Percentiles rank a stretch among this genome's conserved stretches.
Evolutionary conservation across 2,329 filamentous ascomycete genomes (phyloP).

Genomic region (Pseudogymnoascus sp.): DNA sequence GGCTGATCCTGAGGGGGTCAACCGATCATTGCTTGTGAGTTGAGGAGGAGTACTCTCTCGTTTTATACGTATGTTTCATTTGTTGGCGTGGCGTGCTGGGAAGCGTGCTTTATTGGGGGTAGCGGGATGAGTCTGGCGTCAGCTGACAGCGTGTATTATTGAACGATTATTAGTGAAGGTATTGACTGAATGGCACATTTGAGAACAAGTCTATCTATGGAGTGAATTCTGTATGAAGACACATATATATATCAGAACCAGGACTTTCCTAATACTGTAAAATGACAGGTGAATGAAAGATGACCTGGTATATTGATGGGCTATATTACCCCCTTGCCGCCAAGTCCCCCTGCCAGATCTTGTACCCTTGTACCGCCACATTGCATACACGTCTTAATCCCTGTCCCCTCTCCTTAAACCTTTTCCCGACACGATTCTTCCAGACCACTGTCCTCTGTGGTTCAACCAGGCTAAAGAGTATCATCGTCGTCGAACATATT

Average conservation of each 20-base stretch:
- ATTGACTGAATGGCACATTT: constrained; percentile 1
- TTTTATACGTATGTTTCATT: neutral
- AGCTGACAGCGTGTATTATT: constrained; percentile 3
- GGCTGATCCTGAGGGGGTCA: neutral
- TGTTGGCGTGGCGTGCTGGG: neutral
- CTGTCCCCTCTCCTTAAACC: constrained; percentile 8
- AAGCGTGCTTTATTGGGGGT: neutral
- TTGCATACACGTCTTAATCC: neutral
- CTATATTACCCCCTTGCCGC: neutral
- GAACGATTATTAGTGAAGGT: neutral
- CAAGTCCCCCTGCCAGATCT: neutral
- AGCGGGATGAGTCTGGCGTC: neutral
- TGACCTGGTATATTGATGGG: neutral
- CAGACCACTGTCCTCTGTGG: neutral
- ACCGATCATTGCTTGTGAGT: neutral
- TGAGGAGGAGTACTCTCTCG: neutral
- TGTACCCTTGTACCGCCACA: constrained; percentile 1
- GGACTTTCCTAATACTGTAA: neutral
- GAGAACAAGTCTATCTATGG: neutral
- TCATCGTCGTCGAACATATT: neutral
- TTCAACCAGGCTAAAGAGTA: neutral
- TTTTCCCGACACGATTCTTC: constrained; percentile 7
- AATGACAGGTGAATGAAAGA: too few species aligned
- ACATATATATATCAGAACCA: neutral
- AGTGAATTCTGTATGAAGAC: neutral